These are phyloP conservation scores for Rhododendron kiyosumense DNA, from an alignment of 148 eudicot genomes.

Conservation along the genomic window DNA sequence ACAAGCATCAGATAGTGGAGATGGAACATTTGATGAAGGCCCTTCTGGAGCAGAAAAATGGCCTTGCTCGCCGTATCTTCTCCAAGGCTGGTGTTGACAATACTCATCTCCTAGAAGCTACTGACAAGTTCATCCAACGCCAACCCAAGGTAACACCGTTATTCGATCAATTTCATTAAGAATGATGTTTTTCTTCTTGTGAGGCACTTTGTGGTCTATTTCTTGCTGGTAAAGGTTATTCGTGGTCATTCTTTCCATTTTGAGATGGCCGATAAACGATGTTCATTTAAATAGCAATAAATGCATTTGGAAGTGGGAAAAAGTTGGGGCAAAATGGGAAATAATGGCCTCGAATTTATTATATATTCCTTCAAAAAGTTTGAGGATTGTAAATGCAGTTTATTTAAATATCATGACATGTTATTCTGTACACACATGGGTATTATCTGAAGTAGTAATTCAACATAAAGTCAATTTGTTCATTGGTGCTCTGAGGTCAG, in stretches of 20 bases:
- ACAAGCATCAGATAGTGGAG: slow-evolving; percentile 96
- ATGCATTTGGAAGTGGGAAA: not conserved
- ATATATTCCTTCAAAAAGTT: not conserved
- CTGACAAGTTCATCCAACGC: slow-evolving; percentile 77
- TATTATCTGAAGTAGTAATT: not conserved
- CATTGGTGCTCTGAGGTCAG: not conserved
- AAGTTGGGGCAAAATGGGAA: not conserved
- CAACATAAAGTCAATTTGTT: not conserved
- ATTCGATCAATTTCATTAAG: not conserved
- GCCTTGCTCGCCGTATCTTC: slow-evolving; percentile 95
- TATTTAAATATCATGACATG: not conserved
- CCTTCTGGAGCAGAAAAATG: slow-evolving; percentile 89
- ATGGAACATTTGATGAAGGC: slow-evolving; percentile 94
- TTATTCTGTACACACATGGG: not conserved
- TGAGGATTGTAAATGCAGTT: not conserved
- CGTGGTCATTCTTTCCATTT: not conserved
- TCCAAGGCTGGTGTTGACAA: slow-evolving; percentile 90
- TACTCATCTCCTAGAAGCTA: slow-evolving; percentile 87
- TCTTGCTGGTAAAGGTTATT: not conserved
- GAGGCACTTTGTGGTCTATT: not conserved
- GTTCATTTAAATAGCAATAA: not conserved
- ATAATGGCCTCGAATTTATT: not conserved
- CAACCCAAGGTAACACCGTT: slow-evolving; percentile 70
- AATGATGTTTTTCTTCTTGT: not conserved
- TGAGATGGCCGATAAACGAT: not conserved